phyloP scores from a whole-genome alignment of 306 rosid genomes.

The Hippophae tibetana region DNA sequence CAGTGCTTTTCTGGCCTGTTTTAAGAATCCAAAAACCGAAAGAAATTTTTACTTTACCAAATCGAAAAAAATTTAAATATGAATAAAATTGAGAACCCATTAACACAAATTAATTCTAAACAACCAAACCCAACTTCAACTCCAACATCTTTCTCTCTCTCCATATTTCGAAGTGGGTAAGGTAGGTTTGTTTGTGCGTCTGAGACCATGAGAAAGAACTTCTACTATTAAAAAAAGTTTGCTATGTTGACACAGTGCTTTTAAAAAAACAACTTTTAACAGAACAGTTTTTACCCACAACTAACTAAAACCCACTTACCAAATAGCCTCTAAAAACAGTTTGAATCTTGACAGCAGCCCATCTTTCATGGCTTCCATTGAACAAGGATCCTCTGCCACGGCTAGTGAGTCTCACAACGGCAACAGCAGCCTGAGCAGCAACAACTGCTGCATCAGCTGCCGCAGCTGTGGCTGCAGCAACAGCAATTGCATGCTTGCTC shows the following conservation, averaged over 20 bases:
- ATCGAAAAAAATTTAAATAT: background rate
- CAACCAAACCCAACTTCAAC: background rate
- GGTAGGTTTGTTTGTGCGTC: too few relatives aligned
- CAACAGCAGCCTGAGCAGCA: conserved; percentile 82
- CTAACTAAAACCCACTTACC: conserved; percentile 23
- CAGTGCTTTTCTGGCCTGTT: conserved; percentile 80
- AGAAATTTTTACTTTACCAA: background rate
- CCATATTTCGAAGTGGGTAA: background rate
- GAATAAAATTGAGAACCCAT: too few relatives aligned
- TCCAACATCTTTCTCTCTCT: background rate
- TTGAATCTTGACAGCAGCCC: conserved; percentile 74
- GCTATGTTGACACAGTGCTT: too few relatives aligned
- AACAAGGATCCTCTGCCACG: conserved; percentile 66
- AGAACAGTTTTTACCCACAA: too few relatives aligned
- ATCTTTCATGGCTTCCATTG: conserved; percentile 49
- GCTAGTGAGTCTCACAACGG: conserved; percentile 70
- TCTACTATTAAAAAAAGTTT: too few relatives aligned
- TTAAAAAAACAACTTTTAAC: too few relatives aligned
- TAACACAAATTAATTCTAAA: too few relatives aligned
- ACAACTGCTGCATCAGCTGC: conserved; percentile 73
- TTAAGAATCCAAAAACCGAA: background rate
- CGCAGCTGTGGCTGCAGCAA: conserved; percentile 50
- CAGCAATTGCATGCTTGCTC: conserved; percentile 58
- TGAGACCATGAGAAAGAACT: too few relatives aligned
- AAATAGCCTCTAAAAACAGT: conserved; percentile 64